Evolutionary conservation across 768 basidiomycete species (phyloP), one percentile per base, ranked within the genome.

Genomic region (Pleurotus platypus): DNA sequence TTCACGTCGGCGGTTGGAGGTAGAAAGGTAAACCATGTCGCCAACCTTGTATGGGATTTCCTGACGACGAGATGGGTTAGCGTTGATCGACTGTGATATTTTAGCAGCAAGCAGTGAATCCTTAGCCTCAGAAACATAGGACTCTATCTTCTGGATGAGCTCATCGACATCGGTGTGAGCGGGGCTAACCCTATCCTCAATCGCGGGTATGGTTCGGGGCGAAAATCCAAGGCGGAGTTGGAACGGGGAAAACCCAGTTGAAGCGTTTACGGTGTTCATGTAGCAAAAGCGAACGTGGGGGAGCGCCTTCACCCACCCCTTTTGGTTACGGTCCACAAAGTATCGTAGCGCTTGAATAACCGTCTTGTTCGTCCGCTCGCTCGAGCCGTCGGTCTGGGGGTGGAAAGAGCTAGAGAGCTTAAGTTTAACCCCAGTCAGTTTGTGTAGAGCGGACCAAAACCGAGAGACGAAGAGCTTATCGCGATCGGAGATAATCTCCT

Each of bases 361-460:
- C 1, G 65, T 67, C 35, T 64, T 64, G 59, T 74, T 71, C 0
- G 64, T 63, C 0, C 60, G 55, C 62, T 75, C 67, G 22, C 64
- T 70, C 0, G 62, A 22, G 1, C 75, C 72, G 55, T 76, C 71
- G 0, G 67, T 74, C 46, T 76, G 60, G 0, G 72, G 74, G 20
- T 75, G 74, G 38, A 63, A 75, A 0, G 71, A 58, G 0, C 70
- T 66, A 0, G 71, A 75, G 61, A 76, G 64, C 9, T 65, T 63
- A 0, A 71, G 40, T 16, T 69, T 64, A 4, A 66, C 59, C 1
- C 70, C 67, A 2, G 68, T 59, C 3, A 65, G 47, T 6, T 18
- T 35, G 9, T 55, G 46, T 7, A 69, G 54, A 3, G 45, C 42
- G 39, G 47, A 63, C 75, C 66, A 76, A 58, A 75, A 73, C 9